Conservation (phyloP, 495 filamentous ascomycete genomes). For the Penicillium alfredii region DNA sequence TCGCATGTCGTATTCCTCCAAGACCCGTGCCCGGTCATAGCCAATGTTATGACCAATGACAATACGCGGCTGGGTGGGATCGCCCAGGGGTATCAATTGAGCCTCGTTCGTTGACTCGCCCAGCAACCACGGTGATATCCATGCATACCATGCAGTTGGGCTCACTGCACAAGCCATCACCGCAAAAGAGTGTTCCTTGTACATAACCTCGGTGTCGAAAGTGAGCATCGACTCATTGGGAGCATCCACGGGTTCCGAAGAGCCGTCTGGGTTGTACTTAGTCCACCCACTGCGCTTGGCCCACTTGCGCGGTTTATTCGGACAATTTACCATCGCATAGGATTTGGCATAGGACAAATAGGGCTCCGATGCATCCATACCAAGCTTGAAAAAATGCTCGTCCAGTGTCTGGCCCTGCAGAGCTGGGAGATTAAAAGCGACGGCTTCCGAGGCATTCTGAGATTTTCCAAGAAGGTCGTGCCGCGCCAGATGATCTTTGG, state of each 20-base stretch:
- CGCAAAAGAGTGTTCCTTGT: conserved; percentile 81
- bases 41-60: conserved; percentile 95
- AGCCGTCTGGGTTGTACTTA: conserved; percentile 74
- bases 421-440: conserved; percentile 77
- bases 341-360: conserved; percentile 69
- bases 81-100: conserved; percentile 82
- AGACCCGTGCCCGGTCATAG: conserved; percentile 82
- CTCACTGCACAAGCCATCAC: conserved; percentile 94
- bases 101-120: conserved; percentile 68
- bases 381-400: conserved; percentile 91
- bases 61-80: conserved; percentile 60
- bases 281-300: conserved; percentile 83
- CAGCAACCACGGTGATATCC: conserved; percentile 93
- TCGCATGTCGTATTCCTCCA: conserved; percentile 80
- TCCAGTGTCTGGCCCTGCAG: conserved; percentile 79
- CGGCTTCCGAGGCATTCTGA: conserved; percentile 63
- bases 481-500: conserved; percentile 73
- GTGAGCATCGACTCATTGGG: conserved; percentile 77
- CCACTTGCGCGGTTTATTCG: conserved; percentile 76
- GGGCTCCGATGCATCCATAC: conserved; percentile 83
- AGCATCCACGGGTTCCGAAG: conserved; percentile 60
- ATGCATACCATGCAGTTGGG: conserved; percentile 88
- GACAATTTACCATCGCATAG: conserved; percentile 60
- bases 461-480: conserved; percentile 92
- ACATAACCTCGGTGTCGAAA: conserved; percentile 98